Conservation (phyloP, 2,329 filamentous ascomycete genomes). For the Aureobasidium leucospermi region DNA sequence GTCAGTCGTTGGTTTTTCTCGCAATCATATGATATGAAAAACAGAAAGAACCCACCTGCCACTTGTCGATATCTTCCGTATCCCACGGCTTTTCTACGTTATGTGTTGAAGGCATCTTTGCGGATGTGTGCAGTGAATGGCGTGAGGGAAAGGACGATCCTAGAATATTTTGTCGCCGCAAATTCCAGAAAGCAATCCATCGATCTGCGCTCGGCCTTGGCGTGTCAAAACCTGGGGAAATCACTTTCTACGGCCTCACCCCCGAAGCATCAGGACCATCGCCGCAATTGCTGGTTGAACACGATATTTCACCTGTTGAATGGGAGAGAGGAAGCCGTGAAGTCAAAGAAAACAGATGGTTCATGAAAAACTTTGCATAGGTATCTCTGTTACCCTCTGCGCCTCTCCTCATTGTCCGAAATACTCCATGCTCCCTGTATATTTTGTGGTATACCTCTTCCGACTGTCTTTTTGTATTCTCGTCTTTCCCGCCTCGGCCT, state of each 20-base stretch:
- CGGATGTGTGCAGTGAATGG: background rate
- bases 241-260: background rate
- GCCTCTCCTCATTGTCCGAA: background rate
- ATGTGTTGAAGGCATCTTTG: slow-evolving; percentile 75
- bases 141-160: background rate
- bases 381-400: background rate
- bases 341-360: background rate
- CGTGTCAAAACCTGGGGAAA: background rate
- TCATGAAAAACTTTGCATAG: background rate
- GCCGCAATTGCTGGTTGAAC: background rate
- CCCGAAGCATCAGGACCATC: background rate
- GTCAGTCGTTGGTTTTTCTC: background rate
- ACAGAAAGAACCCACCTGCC: slow-evolving; percentile 51
- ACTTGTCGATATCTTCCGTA: slow-evolving; percentile 94
- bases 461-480: background rate
- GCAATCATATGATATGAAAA: too few species aligned
- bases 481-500: too few species aligned
- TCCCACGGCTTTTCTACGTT: slow-evolving; percentile 92
- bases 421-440: slow-evolving; percentile 6
- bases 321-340: background rate
- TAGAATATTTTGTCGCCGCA: slow-evolving; percentile 8
- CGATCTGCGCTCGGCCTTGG: background rate
- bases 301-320: background rate
- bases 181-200: background rate
- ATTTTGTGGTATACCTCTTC: background rate